These are phyloP conservation scores for Leccinum variabile DNA, from an alignment of 1,284 basidiomycete species.

Conservation along the genomic window DNA sequence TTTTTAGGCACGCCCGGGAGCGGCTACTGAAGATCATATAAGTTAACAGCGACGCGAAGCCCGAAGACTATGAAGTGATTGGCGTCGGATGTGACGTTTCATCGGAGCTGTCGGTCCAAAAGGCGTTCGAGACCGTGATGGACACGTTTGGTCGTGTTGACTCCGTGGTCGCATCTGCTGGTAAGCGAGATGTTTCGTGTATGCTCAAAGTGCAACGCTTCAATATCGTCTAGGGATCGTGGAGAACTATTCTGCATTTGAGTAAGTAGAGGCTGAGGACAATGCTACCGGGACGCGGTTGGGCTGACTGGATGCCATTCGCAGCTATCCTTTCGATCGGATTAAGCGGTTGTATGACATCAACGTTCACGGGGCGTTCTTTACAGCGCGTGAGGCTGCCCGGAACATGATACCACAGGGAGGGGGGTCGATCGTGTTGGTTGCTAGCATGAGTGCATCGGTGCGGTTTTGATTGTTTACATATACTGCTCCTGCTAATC, in stretches of 20 bases:
- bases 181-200: conserved; percentile 42
- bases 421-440: conserved; percentile 82
- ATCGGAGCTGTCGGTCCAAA: conserved; percentile 76
- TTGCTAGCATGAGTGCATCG: conserved; percentile 86
- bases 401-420: conserved; percentile 75
- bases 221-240: conserved; percentile 63
- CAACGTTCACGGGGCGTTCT: conserved; percentile 93
- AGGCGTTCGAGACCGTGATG: conserved; percentile 67
- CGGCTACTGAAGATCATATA: conserved; percentile 40
- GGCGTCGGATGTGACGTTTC: conserved; percentile 89
- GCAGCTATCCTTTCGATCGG: conserved; percentile 80
- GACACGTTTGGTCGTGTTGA: conserved; percentile 83
- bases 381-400: conserved; percentile 91
- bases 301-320: conserved; percentile 8
- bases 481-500: conserved; percentile 13
- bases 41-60: conserved; percentile 60
- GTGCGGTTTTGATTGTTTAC: conserved; percentile 15
- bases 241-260: conserved; percentile 89
- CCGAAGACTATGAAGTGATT: conserved; percentile 67
- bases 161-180: conserved; percentile 85
- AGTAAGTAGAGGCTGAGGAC: conserved; percentile 44
- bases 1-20: conserved; percentile 12
- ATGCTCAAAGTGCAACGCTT: conserved; percentile 3
- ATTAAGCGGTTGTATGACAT: conserved; percentile 85
- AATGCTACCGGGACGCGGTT: background rate